Percentiles rank a stretch among this genome's conserved stretches.
Conservation (phyloP, 1,139 yeast species). For the Suhomyces maxii region DNA sequence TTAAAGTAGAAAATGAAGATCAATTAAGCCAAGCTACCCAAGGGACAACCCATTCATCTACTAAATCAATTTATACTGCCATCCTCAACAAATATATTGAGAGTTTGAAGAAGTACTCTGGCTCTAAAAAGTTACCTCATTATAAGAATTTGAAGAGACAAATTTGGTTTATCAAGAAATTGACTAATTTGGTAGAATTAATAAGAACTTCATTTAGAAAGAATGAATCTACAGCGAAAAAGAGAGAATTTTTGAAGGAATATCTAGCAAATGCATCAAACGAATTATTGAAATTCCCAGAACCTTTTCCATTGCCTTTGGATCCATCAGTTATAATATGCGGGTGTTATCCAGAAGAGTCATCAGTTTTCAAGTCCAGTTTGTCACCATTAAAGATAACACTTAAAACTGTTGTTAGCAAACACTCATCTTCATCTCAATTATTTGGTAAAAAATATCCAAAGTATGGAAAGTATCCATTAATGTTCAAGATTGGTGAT, state of each 20-base stretch:
- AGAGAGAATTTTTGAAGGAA: constrained; percentile 43
- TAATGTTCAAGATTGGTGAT: constrained; percentile 95
- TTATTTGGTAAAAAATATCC: constrained; percentile 34
- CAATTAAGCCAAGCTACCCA: constrained; percentile 33
- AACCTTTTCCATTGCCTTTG: constrained; percentile 67
- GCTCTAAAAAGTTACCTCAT: constrained; percentile 31
- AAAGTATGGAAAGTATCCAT: constrained; percentile 61
- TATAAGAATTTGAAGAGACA: constrained; percentile 44
- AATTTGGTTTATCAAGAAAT: constrained; percentile 47
- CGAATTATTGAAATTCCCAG: constrained; percentile 41
- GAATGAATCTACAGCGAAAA: constrained; percentile 47
- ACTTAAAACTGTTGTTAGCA: constrained; percentile 54
- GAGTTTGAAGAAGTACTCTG: constrained; percentile 32
- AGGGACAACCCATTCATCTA: constrained; percentile 13
- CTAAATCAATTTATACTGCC: constrained; percentile 26
- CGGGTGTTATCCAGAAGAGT: constrained; percentile 79
- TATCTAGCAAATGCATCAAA: constrained; percentile 42
- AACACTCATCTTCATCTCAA: constrained; percentile 25
- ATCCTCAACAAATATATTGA: constrained; percentile 44
- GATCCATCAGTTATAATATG: constrained; percentile 67
- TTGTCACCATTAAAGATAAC: constrained; percentile 84
- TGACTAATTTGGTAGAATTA: constrained; percentile 43
- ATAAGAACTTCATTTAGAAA: constrained; percentile 40
- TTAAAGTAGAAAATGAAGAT: constrained; percentile 84
- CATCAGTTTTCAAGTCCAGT: constrained; percentile 86